Percentiles rank a stretch among this genome's conserved stretches.
These are phyloP conservation scores for Zygnema cylindricum DNA, from an alignment of 139 green algal species.

Conservation along the genomic window DNA sequence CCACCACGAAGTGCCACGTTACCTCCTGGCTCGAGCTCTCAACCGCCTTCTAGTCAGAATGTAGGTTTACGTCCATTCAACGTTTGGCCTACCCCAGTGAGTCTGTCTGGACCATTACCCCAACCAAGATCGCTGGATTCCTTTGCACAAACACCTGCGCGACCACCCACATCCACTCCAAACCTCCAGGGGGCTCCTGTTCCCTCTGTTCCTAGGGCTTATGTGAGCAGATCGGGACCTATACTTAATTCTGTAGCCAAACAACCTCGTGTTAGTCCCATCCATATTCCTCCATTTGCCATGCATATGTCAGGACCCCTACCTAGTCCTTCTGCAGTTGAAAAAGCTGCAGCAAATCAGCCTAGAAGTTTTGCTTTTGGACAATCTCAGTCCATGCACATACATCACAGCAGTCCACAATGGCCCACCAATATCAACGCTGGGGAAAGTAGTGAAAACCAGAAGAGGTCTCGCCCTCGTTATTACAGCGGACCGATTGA, in stretches of 20 bases:
- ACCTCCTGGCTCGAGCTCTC: not conserved
- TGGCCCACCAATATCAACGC: not conserved
- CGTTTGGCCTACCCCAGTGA: not conserved
- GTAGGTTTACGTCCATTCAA: not conserved
- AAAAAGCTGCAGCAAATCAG: not conserved
- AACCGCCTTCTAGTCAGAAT: not conserved
- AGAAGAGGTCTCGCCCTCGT: not conserved
- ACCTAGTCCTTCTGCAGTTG: constrained; percentile 29
- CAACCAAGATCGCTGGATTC: not conserved
- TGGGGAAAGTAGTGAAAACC: not conserved
- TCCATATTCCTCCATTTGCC: constrained; percentile 1
- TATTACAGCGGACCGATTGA: not conserved
- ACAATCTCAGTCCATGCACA: not conserved
- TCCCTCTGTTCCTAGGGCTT: too few species aligned
- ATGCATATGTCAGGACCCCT: constrained; percentile 41
- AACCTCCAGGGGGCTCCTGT: not conserved
- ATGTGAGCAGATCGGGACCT: not conserved
- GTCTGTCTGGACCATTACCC: not conserved
- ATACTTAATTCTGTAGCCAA: not conserved
- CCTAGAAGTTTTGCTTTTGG: not conserved
- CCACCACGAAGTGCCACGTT: not conserved
- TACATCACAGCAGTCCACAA: constrained; percentile 5
- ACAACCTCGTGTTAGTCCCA: not conserved
- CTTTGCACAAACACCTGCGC: not conserved
- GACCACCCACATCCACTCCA: not conserved